Conservation (phyloP, 208 protist genomes). For the Acanthamoeba sp. region DNA sequence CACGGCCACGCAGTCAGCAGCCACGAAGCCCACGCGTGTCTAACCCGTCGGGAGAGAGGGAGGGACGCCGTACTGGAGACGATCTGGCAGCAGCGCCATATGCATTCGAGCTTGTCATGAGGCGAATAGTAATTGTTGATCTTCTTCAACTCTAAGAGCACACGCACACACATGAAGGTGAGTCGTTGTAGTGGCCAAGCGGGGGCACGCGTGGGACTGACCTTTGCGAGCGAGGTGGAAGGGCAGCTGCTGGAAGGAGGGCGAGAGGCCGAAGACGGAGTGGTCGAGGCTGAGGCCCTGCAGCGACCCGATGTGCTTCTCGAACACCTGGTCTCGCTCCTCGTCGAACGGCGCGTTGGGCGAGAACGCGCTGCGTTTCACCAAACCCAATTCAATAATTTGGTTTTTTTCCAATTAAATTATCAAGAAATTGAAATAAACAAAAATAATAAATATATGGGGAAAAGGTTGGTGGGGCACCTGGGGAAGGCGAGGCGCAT, state of each 20-base stretch:
- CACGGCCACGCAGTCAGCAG: no score
- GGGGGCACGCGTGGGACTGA: background rate
- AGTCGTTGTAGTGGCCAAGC: background rate
- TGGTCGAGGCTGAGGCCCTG: background rate
- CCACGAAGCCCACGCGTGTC: no score
- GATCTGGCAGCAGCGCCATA: slow-evolving; percentile 22
- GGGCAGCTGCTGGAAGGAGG: slow-evolving; percentile 12
- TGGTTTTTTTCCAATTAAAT: background rate
- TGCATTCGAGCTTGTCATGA: slow-evolving; percentile 59
- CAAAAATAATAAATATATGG: background rate
- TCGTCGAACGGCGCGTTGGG: slow-evolving; percentile 50
- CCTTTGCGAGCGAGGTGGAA: slow-evolving; percentile 10
- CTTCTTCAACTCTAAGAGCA: background rate
- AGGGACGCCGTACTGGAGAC: slow-evolving; percentile 32
- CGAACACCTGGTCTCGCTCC: slow-evolving; percentile 38
- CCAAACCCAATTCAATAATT: background rate
- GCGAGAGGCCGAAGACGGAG: background rate
- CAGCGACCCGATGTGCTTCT: slow-evolving; percentile 41
- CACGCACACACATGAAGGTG: background rate
- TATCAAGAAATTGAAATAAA: background rate
- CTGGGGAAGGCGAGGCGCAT: slow-evolving; percentile 56
- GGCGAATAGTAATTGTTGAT: slow-evolving; percentile 50
- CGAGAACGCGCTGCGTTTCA: background rate
- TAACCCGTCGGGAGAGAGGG: no score
- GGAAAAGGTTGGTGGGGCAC: background rate